Conservation (phyloP, 2,329 filamentous ascomycete genomes). For the Sporothrix variecibatus region DNA sequence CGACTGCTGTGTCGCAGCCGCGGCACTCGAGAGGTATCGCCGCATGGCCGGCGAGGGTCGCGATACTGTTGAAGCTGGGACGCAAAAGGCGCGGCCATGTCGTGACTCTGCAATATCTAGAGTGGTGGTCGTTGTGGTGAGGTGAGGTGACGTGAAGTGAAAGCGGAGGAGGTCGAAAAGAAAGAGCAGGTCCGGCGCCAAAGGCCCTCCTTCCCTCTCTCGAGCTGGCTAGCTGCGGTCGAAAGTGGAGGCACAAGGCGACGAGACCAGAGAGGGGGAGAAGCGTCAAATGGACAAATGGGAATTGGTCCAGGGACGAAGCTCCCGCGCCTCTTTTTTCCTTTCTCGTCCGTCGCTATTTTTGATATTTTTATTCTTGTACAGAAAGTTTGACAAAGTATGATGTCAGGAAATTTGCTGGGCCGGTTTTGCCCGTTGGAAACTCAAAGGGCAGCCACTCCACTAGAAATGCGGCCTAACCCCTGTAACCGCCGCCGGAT, state of each 20-base stretch:
- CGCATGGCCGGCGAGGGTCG: background rate
- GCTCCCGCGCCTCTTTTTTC: background rate
- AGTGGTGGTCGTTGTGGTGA: too few species aligned
- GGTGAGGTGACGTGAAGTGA: background rate
- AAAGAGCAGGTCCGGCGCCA: background rate
- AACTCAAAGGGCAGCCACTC: conserved; percentile 3
- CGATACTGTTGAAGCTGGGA: background rate
- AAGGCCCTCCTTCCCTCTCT: conserved; percentile 13
- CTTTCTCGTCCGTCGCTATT: background rate
- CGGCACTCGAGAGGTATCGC: background rate
- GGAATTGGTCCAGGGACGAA: background rate
- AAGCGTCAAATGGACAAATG: conserved; percentile 11
- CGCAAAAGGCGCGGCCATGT: background rate
- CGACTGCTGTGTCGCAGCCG: background rate
- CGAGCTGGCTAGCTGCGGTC: background rate
- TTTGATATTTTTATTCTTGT: background rate
- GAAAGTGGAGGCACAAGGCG: conserved; percentile 13
- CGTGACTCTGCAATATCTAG: background rate
- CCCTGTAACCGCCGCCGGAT: background rate
- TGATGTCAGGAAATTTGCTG: conserved; percentile 12
- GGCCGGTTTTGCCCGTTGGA: conserved; percentile 20
- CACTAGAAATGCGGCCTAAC: background rate
- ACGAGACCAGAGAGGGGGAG: conserved; percentile 4
- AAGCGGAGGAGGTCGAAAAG: background rate
- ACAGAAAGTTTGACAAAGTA: background rate